phyloP scores from a whole-genome alignment of 495 filamentous ascomycete genomes.

The Tuber brumale region DNA sequence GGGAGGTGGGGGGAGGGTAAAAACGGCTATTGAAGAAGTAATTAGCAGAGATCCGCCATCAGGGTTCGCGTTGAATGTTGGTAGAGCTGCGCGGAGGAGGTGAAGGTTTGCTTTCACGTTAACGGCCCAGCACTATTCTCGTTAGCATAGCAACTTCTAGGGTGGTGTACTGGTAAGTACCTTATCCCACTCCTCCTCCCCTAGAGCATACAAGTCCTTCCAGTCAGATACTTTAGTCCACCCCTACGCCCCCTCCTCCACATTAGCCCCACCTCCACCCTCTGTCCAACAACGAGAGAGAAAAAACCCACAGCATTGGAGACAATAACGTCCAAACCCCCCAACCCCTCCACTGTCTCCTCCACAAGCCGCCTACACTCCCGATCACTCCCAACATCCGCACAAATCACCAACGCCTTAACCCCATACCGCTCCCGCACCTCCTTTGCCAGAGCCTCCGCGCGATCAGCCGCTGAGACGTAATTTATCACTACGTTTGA shows the following conservation, averaged over 20 bases:
- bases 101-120: constrained; percentile 63
- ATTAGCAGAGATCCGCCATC: constrained; percentile 65
- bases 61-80: constrained; percentile 60
- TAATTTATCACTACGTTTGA: constrained; percentile 69
- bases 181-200: constrained; percentile 65
- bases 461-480: constrained; percentile 49
- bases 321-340: constrained; percentile 63
- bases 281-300: no score
- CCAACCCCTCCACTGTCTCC: constrained; percentile 53
- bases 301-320: constrained; percentile 59
- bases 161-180: constrained; percentile 39
- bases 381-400: constrained; percentile 55
- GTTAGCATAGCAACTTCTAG: not conserved
- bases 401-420: constrained; percentile 44
- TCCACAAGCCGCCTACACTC: constrained; percentile 54
- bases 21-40: constrained; percentile 58
- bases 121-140: constrained; percentile 55
- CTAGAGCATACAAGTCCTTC: constrained; percentile 56
- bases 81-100: constrained; percentile 56
- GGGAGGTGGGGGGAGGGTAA: not conserved
- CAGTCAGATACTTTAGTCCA: constrained; percentile 63
- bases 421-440: constrained; percentile 51
- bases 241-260: constrained; percentile 46
- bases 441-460: constrained; percentile 52
- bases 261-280: not conserved